Evolutionary conservation across 495 filamentous ascomycete genomes (phyloP).

Genomic region (Opeltia flavorubescens): DNA sequence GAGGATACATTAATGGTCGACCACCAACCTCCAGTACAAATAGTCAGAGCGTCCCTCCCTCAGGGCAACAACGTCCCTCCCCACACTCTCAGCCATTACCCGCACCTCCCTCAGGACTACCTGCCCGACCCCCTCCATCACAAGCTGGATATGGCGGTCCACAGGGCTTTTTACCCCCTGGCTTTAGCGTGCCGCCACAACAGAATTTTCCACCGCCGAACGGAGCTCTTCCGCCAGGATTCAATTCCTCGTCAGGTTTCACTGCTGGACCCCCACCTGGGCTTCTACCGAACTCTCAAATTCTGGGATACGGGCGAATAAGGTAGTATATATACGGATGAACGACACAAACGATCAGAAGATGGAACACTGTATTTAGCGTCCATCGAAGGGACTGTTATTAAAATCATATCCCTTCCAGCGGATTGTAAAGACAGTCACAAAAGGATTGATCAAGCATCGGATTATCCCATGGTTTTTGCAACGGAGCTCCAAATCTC

Average conservation of each 20-base stretch:
- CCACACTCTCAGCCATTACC: conserved; percentile 32
- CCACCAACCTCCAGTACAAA: conserved; percentile 22
- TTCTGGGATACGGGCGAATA: conserved; percentile 27
- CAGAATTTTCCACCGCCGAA: conserved; percentile 25
- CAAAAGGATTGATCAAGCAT: too few species aligned
- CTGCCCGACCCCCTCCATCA: conserved; percentile 64
- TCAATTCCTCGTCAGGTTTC: conserved; percentile 39
- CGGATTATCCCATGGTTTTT: too few species aligned
- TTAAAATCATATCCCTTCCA: too few species aligned
- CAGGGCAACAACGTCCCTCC: conserved; percentile 27
- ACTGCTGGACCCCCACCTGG: conserved; percentile 27
- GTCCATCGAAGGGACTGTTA: too few species aligned
- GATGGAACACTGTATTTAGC: too few species aligned
- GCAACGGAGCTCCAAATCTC: too few species aligned
- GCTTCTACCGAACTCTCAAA: conserved; percentile 35
- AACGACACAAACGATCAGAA: too few species aligned
- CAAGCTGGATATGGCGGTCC: conserved; percentile 68
- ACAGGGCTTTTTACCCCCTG: conserved; percentile 48
- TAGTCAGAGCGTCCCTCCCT: conserved; percentile 26
- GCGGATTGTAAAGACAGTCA: too few species aligned
- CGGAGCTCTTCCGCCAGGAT: conserved; percentile 39
- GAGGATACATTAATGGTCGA: conserved; percentile 23
- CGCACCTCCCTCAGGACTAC: conserved; percentile 63
- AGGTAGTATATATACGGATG: conserved; percentile 16
- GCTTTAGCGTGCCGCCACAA: conserved; percentile 34